Evolutionary conservation across 164 flowering plant species (phyloP), one percentile per base, ranked within the genome.

Genomic region (Magnolia sinica): DNA sequence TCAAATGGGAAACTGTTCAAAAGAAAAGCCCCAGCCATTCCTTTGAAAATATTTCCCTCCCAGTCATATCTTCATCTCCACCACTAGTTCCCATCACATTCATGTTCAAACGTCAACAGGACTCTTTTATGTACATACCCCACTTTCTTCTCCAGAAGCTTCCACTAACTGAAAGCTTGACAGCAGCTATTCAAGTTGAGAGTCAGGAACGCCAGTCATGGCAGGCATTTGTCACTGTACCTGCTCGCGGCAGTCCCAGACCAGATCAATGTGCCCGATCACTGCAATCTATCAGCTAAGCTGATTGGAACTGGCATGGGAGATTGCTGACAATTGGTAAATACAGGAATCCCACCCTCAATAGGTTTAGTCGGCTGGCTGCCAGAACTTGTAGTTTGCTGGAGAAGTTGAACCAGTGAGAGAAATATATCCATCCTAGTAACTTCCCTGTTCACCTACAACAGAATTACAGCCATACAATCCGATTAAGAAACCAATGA

Each of bases 351-450:
- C 27, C 81, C 78, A 49, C 77, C 77, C 69, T 81, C 82, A 8
- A 73, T 50, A 23, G 20, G 52, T n/a, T 81, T 81, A n/a, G 55
- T 69, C 11, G 81, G 79, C 16, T 84, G 86, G 74, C 64, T 84
- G 49, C 64, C 70, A 24, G 83, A 68, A 66, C 80, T 79, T 1
- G 70, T 64, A 4, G 88, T 83, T 81, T 86, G 86, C 66, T 92
- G 88, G 63, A 94, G 80, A 81, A 94, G 87, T 72, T 86, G 87
- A 73, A 91, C 81, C 45, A 94, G 90, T 68, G 93, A 90, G 59
- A 87, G 83, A 76, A 91, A 88, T 65, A 94, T 80, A 58, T 94
- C 93, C 83, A 88, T 84, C 73, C 97, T 91, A 13, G 94, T 91
- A 45, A 90, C 82, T 67, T 77, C 83, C 71, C 77, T 76, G 75